A percentile compares a stretch with the other conserved stretches of the same genome.
These are phyloP conservation scores for Colletotrichum lini DNA, from an alignment of 2,329 filamentous ascomycete genomes.

Conservation along the genomic window DNA sequence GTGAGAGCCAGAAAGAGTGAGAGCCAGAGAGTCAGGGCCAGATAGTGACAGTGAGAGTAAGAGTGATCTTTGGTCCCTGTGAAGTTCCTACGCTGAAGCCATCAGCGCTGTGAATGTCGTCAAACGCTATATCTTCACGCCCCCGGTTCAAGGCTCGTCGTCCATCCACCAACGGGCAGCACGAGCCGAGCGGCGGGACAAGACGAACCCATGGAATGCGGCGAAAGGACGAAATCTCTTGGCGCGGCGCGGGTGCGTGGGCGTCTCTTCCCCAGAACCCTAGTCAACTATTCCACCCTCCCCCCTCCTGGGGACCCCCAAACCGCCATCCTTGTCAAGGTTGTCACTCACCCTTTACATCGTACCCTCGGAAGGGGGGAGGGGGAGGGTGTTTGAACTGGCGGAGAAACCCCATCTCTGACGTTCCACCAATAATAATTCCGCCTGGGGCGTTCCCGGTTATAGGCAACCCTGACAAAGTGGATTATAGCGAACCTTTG, in stretches of 20 bases:
- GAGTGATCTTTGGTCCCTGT: not conserved
- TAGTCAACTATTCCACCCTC: too few relatives aligned
- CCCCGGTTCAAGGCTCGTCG: not conserved
- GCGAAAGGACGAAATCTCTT: constrained; percentile 28
- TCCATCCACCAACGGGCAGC: not conserved
- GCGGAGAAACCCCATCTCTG: constrained; percentile 36
- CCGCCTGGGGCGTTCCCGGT: not conserved
- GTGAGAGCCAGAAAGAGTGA: too few relatives aligned
- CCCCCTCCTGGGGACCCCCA: too few relatives aligned
- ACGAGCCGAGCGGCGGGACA: constrained; percentile 22
- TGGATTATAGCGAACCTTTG: not conserved
- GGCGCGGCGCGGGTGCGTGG: constrained; percentile 30
- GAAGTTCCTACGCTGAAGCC: too few relatives aligned
- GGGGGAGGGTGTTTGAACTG: not conserved
- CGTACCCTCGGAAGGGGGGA: not conserved
- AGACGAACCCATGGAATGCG: constrained; percentile 38
- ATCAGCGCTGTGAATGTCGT: not conserved
- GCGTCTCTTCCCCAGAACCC: constrained; percentile 25
- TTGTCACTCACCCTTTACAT: constrained; percentile 1
- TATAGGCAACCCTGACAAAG: not conserved
- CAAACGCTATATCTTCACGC: not conserved
- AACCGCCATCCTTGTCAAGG: constrained; percentile 18
- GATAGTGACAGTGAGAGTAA: too few relatives aligned
- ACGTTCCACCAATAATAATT: constrained; percentile 39
- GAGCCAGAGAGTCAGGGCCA: too few relatives aligned